Evolutionary conservation across 441 rosid genomes (phyloP), one percentile per base, ranked within the genome.

Genomic region (Pelargonium citronellum): DNA sequence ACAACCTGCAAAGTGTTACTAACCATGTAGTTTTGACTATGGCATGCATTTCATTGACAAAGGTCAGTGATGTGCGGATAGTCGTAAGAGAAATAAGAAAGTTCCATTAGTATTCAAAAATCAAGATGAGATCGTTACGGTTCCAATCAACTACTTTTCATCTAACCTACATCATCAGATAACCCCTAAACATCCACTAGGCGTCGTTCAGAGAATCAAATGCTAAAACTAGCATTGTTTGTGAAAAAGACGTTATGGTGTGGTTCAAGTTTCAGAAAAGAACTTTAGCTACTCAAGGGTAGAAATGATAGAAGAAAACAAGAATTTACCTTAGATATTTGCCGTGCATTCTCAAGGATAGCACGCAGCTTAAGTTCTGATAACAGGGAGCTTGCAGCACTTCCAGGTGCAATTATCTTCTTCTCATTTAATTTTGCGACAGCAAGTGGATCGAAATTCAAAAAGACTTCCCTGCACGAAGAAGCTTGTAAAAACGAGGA

Each of bases 341-440:
- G 93, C 44, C 86, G 82, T 0, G 93, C 95, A 84, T 92, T 92
- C 83, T 86, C 95, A 57, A 89, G 68, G 69, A 90, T 74, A 15
- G 91, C 80, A 2, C 95, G 89, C 68, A 92, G 80, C 85, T 84
- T 89, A 55, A 80, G 66, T 71, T 92, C 93, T 64, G 96, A 90
- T 72, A 92, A 71, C 57, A 92, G 81, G 34, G 86, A 79, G 76
- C 80, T 83, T 62, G 87, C 89, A 4, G 74, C 44, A 80, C 86
- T 86, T 79, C 96, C 95, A 12, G 93, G 81, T 46, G 82, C 78
- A 66, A 71, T 71, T 60, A 87, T 78, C 84, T 84, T 87, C 87
- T 90, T 90, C 82, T 90, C 98, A 16, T 87, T 89, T 71, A 92
- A 74, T 75, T 87, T 87, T 20, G 92, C 82, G 58, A 90, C 89